Evolutionary conservation across 208 protist species (phyloP), one percentile per base, ranked within the genome.

Genomic region (Leishmania aethiopica): DNA sequence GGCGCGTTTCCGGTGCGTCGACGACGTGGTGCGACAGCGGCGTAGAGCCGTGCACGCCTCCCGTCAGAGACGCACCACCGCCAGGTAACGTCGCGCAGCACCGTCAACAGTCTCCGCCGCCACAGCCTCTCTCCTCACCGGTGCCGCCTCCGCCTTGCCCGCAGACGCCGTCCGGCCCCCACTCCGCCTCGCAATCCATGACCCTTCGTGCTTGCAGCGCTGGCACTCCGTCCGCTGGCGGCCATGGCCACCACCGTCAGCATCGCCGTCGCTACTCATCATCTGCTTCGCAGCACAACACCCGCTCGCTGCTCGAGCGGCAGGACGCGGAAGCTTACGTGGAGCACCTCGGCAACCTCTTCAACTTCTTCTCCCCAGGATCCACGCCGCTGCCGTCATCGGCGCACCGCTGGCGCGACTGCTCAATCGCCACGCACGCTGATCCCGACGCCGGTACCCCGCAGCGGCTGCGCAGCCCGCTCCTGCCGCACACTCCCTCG

Each of bases 311-410:
- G 15, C 70, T 73, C 1, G 77, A 75, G 25, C 82, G 84, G 49
- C 71, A 82, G 35, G 82, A 83, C 45, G 82, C 80, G 28, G 86
- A 89, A 17, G 86, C 78, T 15, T 89, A 86, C 73, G 77, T 89
- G 40, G 70, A 72, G 25, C 89, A 84, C 59, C 78, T 90, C 4
- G 59, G 75, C 22, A 73, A 73, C 28, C 47, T 87, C 59, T 92
- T 90, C 74, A 84, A 86, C 55, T 92, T 89, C 79, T 67, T 55
- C 51, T 86, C 89, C 1, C 86, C 89, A 5, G 70, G 79, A 22
- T 86, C 89, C 0, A 92, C 89, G 11, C 89, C 89, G 35, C 60
- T 90, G 22, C 82, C 80, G 5, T 76, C 78, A 5, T 77, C 80
- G 28, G 82, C 75, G 40, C 73, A 69, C 4, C 77, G 66, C 17